Conservation (phyloP, 108 stramenopile species). For the Poteriospumella lacustris region DNA sequence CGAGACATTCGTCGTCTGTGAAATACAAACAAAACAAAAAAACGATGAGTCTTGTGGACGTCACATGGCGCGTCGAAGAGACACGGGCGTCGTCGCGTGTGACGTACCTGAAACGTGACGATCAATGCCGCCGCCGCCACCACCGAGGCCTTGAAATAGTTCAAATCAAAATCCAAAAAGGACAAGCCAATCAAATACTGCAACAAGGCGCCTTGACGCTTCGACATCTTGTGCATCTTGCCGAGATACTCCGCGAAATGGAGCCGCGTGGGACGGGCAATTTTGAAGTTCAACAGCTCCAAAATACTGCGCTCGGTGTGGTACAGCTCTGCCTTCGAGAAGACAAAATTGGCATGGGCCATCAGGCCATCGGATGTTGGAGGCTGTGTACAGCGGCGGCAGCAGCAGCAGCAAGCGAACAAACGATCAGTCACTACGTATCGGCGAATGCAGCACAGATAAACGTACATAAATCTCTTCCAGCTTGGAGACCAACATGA, state of each 20-base stretch:
- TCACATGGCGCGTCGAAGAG: not conserved
- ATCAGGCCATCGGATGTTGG: not conserved
- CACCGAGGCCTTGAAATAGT: not conserved
- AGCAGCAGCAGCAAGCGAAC: not conserved
- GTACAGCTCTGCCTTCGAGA: not conserved
- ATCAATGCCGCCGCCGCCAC: not conserved
- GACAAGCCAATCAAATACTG: not conserved
- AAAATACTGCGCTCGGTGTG: not conserved
- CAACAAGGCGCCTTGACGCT: not conserved
- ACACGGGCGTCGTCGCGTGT: not conserved
- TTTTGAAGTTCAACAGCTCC: not conserved
- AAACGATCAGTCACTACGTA: not conserved
- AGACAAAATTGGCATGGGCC: not conserved
- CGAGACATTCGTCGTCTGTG: no score
- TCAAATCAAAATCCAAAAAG: not conserved
- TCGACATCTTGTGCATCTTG: not conserved
- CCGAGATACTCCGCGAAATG: not conserved
- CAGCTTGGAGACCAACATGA: not conserved
- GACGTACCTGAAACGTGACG: no score
- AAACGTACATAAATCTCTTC: not conserved
- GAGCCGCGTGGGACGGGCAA: not conserved
- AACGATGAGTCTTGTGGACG: no score
- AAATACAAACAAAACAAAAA: no score
- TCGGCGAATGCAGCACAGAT: not conserved
- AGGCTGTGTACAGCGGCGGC: no score